These are phyloP conservation scores for Theileria annulata DNA, from an alignment of 169 alveolate species.

Conservation along the genomic window DNA sequence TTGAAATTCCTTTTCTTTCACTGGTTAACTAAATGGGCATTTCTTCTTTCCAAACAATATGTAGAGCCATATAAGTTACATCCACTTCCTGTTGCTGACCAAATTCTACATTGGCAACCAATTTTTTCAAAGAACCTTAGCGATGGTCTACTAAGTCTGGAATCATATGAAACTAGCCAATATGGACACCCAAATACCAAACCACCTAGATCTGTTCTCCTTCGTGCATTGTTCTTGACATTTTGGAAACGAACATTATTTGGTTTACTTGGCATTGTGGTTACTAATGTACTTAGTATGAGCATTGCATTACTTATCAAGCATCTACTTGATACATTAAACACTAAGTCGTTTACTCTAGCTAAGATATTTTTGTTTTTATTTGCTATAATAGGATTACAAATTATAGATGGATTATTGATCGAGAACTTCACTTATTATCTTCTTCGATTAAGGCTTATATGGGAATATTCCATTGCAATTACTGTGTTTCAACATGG, in stretches of 20 bases:
- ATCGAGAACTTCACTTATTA: slow-evolving; percentile 42
- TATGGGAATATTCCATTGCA: slow-evolving; percentile 35
- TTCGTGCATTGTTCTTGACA: slow-evolving; percentile 30
- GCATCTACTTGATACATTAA: background rate
- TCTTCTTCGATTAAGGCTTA: slow-evolving; percentile 18
- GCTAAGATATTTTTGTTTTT: background rate
- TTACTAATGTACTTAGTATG: slow-evolving; percentile 17
- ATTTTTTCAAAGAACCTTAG: slow-evolving; percentile 49
- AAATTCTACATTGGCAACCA: slow-evolving; percentile 46
- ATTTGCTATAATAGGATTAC: slow-evolving; percentile 3
- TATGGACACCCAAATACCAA: too few relatives aligned
- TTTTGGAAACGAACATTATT: slow-evolving; percentile 26
- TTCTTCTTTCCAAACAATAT: background rate
- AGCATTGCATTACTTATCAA: slow-evolving; percentile 16
- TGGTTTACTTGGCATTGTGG: slow-evolving; percentile 20
- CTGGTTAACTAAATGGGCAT: slow-evolving; percentile 39
- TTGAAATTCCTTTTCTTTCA: slow-evolving; percentile 25
- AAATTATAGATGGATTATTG: slow-evolving; percentile 9
- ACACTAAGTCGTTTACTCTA: background rate
- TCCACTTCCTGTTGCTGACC: slow-evolving; percentile 44
- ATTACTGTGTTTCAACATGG: slow-evolving; percentile 58
- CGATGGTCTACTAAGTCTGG: slow-evolving; percentile 47
- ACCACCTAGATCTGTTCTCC: too few relatives aligned
- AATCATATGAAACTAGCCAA: slow-evolving; percentile 9
- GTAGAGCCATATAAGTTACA: slow-evolving; percentile 21